Percentiles rank a stretch among this genome's conserved stretches.
phyloP scores from a whole-genome alignment of 2,329 filamentous ascomycete species.

The Colletotrichum euphorbiae region DNA sequence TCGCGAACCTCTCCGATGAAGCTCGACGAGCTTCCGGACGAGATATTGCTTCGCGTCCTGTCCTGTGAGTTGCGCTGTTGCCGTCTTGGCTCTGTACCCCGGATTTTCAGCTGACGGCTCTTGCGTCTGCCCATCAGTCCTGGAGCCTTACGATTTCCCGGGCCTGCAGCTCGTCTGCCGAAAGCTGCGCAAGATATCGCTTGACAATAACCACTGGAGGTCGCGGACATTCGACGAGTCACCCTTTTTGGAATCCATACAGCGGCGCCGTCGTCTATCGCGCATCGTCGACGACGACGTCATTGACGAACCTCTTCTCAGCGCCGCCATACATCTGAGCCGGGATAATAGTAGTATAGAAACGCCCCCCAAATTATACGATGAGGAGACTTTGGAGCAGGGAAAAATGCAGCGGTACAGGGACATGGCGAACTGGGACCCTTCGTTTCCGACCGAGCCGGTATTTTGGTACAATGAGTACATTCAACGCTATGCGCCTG shows the following conservation, averaged over 20 bases:
- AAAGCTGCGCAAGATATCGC: slow-evolving; percentile 72
- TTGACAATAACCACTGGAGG: slow-evolving; percentile 84
- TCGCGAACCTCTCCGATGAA: slow-evolving; percentile 32
- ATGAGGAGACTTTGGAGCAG: slow-evolving; percentile 44
- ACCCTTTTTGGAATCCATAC: slow-evolving; percentile 71
- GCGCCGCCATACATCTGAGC: slow-evolving; percentile 32
- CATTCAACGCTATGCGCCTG: slow-evolving; percentile 80
- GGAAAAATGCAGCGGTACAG: slow-evolving; percentile 58
- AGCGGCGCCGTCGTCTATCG: slow-evolving; percentile 58
- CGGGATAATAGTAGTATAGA: slow-evolving; percentile 23
- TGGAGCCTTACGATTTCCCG: slow-evolving; percentile 74
- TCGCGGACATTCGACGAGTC: slow-evolving; percentile 79
- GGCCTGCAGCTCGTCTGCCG: slow-evolving; percentile 77
- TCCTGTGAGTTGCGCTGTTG: slow-evolving; percentile 33
- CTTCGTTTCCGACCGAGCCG: slow-evolving; percentile 76
- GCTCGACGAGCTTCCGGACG: slow-evolving; percentile 69
- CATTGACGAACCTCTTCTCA: slow-evolving; percentile 33
- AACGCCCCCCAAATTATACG: slow-evolving; percentile 22
- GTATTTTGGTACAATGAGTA: slow-evolving; percentile 92
- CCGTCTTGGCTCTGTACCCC: slow-evolving; percentile 16
- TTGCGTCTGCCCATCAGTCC: slow-evolving; percentile 56
- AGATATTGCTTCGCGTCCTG: slow-evolving; percentile 67
- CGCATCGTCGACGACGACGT: slow-evolving; percentile 26
- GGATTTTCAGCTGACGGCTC: slow-evolving; percentile 31
- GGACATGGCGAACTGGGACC: slow-evolving; percentile 85